phyloP scores from a whole-genome alignment of 306 rosid species.

The Ochetophila trinervis region DNA sequence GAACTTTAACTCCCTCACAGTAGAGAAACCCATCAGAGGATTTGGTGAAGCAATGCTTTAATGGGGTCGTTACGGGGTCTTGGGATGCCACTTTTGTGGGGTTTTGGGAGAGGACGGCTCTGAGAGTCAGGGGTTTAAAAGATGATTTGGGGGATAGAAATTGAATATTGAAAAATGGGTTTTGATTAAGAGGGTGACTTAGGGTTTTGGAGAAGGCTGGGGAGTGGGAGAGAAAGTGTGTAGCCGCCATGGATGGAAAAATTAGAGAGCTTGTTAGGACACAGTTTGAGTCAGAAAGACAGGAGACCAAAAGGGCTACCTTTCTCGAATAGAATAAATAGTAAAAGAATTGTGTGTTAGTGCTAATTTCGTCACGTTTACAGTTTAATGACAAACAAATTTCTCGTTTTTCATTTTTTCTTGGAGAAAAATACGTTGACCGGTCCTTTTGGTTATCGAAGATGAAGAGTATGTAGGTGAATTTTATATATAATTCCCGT shows the following conservation, averaged over 20 bases:
- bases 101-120: slow-evolving; percentile 60
- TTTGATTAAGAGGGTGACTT: slow-evolving; percentile 27
- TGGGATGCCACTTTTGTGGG: slow-evolving; percentile 33
- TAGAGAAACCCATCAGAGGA: slow-evolving; percentile 74
- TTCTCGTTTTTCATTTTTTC: too few species aligned
- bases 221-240: slow-evolving; percentile 42
- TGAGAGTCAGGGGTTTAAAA: slow-evolving; percentile 33
- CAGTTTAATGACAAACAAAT: too few species aligned
- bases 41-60: slow-evolving; percentile 74
- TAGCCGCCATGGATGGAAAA: slow-evolving; percentile 50
- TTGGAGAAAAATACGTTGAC: too few species aligned
- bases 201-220: slow-evolving; percentile 38
- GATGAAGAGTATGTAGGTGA: too few species aligned
- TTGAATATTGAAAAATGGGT: slow-evolving; percentile 35
- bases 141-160: slow-evolving; percentile 30
- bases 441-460: too few species aligned
- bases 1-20: slow-evolving; percentile 66
- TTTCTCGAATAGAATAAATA: too few species aligned
- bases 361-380: too few species aligned
- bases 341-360: too few species aligned
- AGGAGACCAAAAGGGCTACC: too few species aligned
- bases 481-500: too few species aligned
- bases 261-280: neutral
- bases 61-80: slow-evolving; percentile 29
- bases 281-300: neutral